Percentiles rank a stretch among this genome's conserved stretches.
phyloP scores from a whole-genome alignment of 202 grass and related monocot species.

The Schoenoplectus triqueter region DNA sequence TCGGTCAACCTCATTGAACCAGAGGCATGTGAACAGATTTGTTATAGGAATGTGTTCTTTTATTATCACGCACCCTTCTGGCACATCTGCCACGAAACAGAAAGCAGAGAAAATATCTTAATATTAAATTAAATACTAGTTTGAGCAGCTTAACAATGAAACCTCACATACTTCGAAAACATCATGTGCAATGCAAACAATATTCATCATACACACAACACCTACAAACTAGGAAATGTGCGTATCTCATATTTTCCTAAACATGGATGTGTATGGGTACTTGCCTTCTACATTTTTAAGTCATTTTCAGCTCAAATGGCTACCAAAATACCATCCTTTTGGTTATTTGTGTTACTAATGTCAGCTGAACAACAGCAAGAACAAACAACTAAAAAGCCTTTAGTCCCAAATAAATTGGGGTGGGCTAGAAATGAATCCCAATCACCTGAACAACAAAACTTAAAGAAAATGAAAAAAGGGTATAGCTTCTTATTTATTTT shows the following conservation, averaged over 20 bases:
- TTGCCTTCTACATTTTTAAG: neutral
- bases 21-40: constrained; percentile 96
- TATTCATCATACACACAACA: neutral
- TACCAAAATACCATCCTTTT: no score
- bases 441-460: no score
- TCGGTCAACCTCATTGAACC: constrained; percentile 98
- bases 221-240: constrained; percentile 6
- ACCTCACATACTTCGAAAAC: constrained; percentile 9
- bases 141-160: constrained; percentile 12
- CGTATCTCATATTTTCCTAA: neutral
- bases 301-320: neutral
- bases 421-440: no score
- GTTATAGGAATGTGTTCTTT: constrained; percentile 90
- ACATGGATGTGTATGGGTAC: neutral
- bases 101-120: neutral
- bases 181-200: constrained; percentile 4
- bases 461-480: neutral
- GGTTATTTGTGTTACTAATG: no score
- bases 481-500: neutral
- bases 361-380: no score
- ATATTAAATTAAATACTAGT: neutral
- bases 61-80: constrained; percentile 97
- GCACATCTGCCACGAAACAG: constrained; percentile 66
- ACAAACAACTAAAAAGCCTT: no score
- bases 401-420: no score